Evolutionary conservation across 83 land plant species (phyloP), one percentile per base, ranked within the genome.

Genomic region (Picea engelmannii): DNA sequence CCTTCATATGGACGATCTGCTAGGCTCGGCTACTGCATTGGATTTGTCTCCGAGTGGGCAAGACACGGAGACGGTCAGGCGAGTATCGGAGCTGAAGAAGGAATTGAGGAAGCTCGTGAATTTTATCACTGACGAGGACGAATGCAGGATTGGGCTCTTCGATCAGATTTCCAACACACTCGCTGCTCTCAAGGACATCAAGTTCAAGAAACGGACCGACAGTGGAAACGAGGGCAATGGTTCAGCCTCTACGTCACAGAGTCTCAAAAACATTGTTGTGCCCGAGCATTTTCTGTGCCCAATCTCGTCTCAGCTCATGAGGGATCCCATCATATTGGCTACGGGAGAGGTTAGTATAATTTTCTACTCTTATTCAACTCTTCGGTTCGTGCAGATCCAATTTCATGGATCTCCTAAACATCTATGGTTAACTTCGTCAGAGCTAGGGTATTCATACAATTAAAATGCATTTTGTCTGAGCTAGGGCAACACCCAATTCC

Each of bases 271-370:
- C 71, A n/a, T 68, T 31, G 83, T 25, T 1, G 84, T 82, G 5
- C 95, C 95, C 21, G 87, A 82, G 66, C 84, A 84, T 68, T 95
- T 92, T 81, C 65, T 82, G 2, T 95, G 97, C 63, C 95, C 97
- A 17, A 86, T 95, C 25, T 92, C 95, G 15, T 74, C 85, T 62
- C 86, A 89, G 87, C 62, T 92, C 12, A 95, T 92, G 95, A 86
- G 78, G 73, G 97, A 95, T 82, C 97, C 97, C 55, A 93, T 95
- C 12, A 69, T 95, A 66, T n/a, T 92, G 20, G 77, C 94, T n/a
- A 70, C 92, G 24, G 96, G 96, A 8, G 88, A 89, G 93, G 93
- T 83, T 1, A 66, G 42, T 35, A 64, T 20, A 64, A 20, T 64
- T 64, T 64, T 0, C 23, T 64, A 17, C 13, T 64, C 23, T 18